A percentile compares a stretch with the other conserved stretches of the same genome.
phyloP scores from a whole-genome alignment of 768 basidiomycete species.

The Kwoniella bestiolae region DNA sequence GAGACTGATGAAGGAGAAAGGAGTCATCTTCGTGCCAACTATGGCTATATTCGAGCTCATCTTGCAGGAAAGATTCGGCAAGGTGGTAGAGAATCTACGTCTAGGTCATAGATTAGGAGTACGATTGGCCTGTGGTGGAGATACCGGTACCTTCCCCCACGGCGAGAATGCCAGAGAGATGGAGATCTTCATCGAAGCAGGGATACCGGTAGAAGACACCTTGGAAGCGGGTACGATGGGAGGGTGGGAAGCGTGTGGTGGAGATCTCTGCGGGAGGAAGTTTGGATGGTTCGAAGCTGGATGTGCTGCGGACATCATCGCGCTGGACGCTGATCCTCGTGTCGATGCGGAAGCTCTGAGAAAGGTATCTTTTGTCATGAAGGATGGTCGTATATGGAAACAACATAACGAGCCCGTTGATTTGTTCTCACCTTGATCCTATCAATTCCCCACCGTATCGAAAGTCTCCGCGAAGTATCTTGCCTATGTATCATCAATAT shows the following conservation, averaged over 20 bases:
- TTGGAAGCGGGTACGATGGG: constrained; percentile 21
- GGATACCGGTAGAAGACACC: constrained; percentile 27
- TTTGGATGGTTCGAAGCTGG: constrained; percentile 36
- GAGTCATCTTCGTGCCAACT: constrained; percentile 32
- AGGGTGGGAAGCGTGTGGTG: constrained; percentile 39
- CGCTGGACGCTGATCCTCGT: constrained; percentile 25
- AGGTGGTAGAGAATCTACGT: constrained; percentile 10
- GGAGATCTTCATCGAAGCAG: constrained; percentile 30
- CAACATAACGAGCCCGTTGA: constrained; percentile 17
- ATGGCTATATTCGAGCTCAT: constrained; percentile 25
- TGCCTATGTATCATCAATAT: no score
- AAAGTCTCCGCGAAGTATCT: no score
- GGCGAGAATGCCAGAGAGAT: constrained; percentile 31
- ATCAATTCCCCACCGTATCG: no score
- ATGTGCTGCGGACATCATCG: constrained; percentile 34
- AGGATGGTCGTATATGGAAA: constrained; percentile 32
- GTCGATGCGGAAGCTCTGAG: constrained; percentile 21
- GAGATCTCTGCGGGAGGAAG: constrained; percentile 26
- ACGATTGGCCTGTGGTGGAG: constrained; percentile 31
- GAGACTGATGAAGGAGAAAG: constrained; percentile 28
- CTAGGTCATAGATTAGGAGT: constrained; percentile 30
- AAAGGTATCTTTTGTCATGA: constrained; percentile 28
- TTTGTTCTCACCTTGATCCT: not conserved
- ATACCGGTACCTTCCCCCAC: constrained; percentile 30
- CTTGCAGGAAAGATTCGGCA: not conserved